phyloP scores from a whole-genome alignment of 1,139 yeast species.

The Geotrichum citri-aurantii region DNA sequence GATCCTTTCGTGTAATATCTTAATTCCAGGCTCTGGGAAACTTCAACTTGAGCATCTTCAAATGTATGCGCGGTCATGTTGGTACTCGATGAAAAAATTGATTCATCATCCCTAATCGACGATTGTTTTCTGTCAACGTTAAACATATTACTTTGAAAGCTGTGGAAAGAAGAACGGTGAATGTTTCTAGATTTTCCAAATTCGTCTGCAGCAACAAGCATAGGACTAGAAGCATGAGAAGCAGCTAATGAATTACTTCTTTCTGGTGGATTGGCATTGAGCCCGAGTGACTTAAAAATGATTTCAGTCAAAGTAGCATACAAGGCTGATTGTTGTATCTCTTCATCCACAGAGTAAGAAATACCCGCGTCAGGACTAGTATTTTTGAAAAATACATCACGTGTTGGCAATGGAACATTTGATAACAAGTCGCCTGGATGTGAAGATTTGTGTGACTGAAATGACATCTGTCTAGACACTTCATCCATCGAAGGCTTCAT shows the following conservation, averaged over 20 bases:
- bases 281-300: constrained; percentile 65
- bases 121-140: not conserved
- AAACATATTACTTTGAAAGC: not conserved
- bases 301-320: constrained; percentile 69
- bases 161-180: constrained; percentile 4
- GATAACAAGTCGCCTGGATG: constrained; percentile 85
- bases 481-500: not conserved
- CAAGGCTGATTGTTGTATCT: constrained; percentile 66
- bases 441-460: constrained; percentile 50
- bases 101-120: not conserved
- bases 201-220: constrained; percentile 4
- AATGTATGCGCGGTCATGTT: constrained; percentile 22
- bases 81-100: not conserved
- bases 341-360: constrained; percentile 58
- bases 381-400: not conserved
- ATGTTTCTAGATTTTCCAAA: not conserved
- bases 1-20: constrained; percentile 51
- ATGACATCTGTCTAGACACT: constrained; percentile 56
- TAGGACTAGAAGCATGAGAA: constrained; percentile 4
- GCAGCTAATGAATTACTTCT: not conserved
- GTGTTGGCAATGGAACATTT: constrained; percentile 67
- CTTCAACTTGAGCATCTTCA: constrained; percentile 54
- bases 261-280: constrained; percentile 39
- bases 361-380: not conserved
- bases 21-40: constrained; percentile 58